Evolutionary conservation across 257 asterid genomes (phyloP).

Genomic region (Echium plantagineum): DNA sequence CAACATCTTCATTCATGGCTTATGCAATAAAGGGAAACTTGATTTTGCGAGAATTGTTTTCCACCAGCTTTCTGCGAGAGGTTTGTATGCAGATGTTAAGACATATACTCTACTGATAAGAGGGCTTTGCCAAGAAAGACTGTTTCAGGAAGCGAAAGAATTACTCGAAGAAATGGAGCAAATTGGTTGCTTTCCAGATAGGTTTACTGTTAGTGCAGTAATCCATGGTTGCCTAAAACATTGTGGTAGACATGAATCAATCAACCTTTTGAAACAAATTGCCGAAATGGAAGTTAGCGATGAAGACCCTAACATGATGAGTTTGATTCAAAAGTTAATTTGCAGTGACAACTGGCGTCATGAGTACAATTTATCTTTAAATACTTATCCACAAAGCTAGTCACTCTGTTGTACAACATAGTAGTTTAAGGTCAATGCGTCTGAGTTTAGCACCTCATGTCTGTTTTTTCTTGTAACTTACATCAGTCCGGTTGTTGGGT

Average conservation of each 20-base stretch:
- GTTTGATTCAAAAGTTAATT: background rate
- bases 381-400: too few relatives aligned
- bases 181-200: conserved; percentile 10
- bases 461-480: too few relatives aligned
- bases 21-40: conserved; percentile 9
- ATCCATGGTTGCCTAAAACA: conserved; percentile 10
- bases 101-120: conserved; percentile 16
- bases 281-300: background rate
- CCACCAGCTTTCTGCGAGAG: conserved; percentile 11
- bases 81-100: conserved; percentile 16
- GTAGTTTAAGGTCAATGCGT: too few relatives aligned
- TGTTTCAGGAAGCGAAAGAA: conserved; percentile 17
- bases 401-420: too few relatives aligned
- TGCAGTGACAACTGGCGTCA: too few relatives aligned
- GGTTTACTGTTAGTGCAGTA: conserved; percentile 15
- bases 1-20: background rate
- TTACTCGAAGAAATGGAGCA: conserved; percentile 19
- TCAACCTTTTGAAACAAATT: background rate
- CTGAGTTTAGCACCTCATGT: too few relatives aligned
- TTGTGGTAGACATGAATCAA: background rate
- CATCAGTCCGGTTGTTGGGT: too few relatives aligned
- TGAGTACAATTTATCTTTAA: too few relatives aligned
- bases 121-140: conserved; percentile 20
- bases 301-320: background rate
- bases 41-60: conserved; percentile 14